Conservation (phyloP, 1,284 basidiomycete genomes). For the Ceratobasidium papillatum region DNA sequence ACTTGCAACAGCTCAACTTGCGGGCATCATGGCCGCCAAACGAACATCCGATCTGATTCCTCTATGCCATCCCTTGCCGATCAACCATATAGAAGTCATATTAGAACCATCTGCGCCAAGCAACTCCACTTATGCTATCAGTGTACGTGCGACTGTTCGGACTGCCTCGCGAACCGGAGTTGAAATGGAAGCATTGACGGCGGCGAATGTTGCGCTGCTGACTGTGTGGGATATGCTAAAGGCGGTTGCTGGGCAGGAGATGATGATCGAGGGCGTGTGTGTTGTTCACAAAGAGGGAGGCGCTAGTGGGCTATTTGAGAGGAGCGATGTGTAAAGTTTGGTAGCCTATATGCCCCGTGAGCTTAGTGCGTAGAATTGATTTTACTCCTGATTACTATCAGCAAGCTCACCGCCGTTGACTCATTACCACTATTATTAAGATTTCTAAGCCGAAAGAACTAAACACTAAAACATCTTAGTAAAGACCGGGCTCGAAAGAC, state of each 20-base stretch:
- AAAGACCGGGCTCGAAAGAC: neutral
- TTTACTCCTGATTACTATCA: too few species aligned
- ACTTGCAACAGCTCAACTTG: conserved; percentile 80
- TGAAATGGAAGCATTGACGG: conserved; percentile 93
- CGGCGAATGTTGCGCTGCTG: conserved; percentile 78
- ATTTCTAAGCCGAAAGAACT: too few species aligned
- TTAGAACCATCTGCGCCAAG: conserved; percentile 60
- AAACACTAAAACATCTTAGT: neutral
- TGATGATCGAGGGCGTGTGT: conserved; percentile 54
- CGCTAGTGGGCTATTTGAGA: conserved; percentile 36
- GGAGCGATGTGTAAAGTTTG: neutral
- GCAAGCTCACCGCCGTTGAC: too few species aligned
- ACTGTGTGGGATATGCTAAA: conserved; percentile 95
- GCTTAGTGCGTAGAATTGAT: neutral
- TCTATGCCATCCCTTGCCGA: conserved; percentile 80
- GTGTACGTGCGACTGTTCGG: conserved; percentile 71
- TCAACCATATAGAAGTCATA: conserved; percentile 73
- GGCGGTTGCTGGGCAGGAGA: conserved; percentile 83
- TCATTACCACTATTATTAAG: neutral
- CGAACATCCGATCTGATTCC: conserved; percentile 84
- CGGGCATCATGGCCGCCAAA: conserved; percentile 88
- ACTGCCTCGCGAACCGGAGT: conserved; percentile 86
- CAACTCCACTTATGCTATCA: conserved; percentile 60
- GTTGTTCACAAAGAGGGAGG: conserved; percentile 30
- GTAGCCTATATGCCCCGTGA: too few species aligned